Evolutionary conservation across 164 flowering plant species (phyloP), one percentile per base, ranked within the genome.

Genomic region (Platanus orientalis): DNA sequence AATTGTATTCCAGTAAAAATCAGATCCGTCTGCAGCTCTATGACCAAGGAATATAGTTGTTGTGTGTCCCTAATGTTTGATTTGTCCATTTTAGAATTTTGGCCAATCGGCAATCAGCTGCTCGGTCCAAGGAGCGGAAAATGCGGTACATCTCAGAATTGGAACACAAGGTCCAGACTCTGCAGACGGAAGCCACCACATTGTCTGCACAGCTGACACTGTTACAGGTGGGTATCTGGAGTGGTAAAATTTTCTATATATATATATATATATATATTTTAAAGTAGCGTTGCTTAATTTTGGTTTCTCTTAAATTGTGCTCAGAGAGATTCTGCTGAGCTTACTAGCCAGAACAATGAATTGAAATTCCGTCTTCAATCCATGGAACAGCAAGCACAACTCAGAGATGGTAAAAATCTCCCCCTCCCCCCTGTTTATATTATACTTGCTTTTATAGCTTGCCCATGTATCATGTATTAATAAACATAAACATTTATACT

Each of bases 91-190:
- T 19, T 30, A 85, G 88, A 74, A 90, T 90, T 66, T 81, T 88
- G 76, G 97, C 97, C 28, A 90, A 90, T 71, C 83, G 97, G 7
- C 95, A 88, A 54, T 90, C 94, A 11, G 97, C 97, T 73, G 97
- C 94, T 47, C 90, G 97, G 39, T 90, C 97, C 29, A 90, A 90
- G 68, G 97, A 90, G 66, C 66, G 94, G 40, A 90, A 88, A 73
- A 86, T 84, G 90, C 79, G 86, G 25, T 90, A 90, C 63, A 88
- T 88, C 30, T 79, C 92, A 12, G 94, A 90, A 69, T 61, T 90
- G 77, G 96, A 90, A 55, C 94, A 85, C 74, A 90, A 90, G 66
- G 94, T 90, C 62, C 90, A 88, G 71, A 90, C 96, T 19, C 76
- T 90, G 21, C 96, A 90, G 62, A 83, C 87, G 39, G 97, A 90